Evolutionary conservation across 192 early-diverging fungal genomes (phyloP), one percentile per base, ranked within the genome.

Genomic region (Backusella tarrabulga): DNA sequence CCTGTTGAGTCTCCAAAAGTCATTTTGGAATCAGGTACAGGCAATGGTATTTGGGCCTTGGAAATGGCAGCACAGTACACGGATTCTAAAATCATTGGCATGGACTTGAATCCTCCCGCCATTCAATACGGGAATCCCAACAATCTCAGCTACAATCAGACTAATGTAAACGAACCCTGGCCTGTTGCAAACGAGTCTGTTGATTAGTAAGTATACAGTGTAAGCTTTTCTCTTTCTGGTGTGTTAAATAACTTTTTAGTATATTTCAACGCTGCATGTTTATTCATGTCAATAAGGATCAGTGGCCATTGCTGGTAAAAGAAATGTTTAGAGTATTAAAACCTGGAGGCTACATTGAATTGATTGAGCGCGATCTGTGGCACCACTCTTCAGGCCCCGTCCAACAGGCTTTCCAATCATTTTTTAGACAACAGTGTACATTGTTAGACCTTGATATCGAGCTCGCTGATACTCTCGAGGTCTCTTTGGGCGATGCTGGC

Each of bases 41-140:
- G 75, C n/a, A 80, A 80, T 67, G 82, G 79, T 38, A 83, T 83
- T 21, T 83, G 82, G 82, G 76, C 78, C 5, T 42, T 80, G 1
- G 82, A 83, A 73, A 75, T 83, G 71, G 82, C 82, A 6, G 36
- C 35, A 32, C 68, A 76, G 44, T 75, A 71, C 41, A 76, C 72
- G 2, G 6, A 68, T 32, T 69, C 78, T 34, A 71, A 77, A 26
- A 74, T 83, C 0, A n/a, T 75, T 41, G 82, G 75, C 15, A 69
- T 80, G 23, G 82, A 80, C 38, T 21, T 77, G 3, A 76, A 70
- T 21, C 46, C 79, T 40, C 68, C 76, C 11, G 26, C 46, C 19
- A 52, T 50, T 66, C 78, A 75, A 40, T 67, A 73, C 21, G 67
- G 73, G 32, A 42, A 54, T 5, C 81, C 81, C n/a, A 75, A 56